Percentiles rank a stretch among this genome's conserved stretches.
These are phyloP conservation scores for Trichosanthes truncata DNA, from an alignment of 306 rosid genomes.

Conservation along the genomic window DNA sequence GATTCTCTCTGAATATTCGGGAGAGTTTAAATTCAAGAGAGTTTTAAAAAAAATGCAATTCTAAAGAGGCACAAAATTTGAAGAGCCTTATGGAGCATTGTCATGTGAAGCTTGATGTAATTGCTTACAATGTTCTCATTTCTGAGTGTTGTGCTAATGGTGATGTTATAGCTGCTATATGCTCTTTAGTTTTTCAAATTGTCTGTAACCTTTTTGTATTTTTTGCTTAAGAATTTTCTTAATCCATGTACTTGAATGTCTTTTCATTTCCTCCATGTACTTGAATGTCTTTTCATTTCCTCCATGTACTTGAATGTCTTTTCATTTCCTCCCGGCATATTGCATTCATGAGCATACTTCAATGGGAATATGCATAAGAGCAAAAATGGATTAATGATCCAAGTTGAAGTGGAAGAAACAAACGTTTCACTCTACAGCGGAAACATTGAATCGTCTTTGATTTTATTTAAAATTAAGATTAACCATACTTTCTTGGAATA, in stretches of 20 bases:
- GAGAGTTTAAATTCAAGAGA: too few relatives aligned
- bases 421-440: too few relatives aligned
- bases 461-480: too few relatives aligned
- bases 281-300: not conserved
- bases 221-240: not conserved
- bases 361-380: too few relatives aligned
- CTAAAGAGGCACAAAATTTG: constrained; percentile 43
- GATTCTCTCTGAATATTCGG: too few relatives aligned
- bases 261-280: not conserved
- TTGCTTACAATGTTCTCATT: constrained; percentile 54
- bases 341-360: not conserved
- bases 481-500: too few relatives aligned
- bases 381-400: too few relatives aligned
- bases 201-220: not conserved
- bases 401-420: too few relatives aligned
- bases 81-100: constrained; percentile 42
- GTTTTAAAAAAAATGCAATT: constrained; percentile 42
- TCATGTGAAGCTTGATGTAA: constrained; percentile 50
- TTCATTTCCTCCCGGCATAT: not conserved
- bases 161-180: constrained; percentile 32
- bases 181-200: too few relatives aligned
- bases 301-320: not conserved
- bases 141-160: constrained; percentile 57
- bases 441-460: too few relatives aligned
- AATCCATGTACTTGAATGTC: not conserved